Conservation (phyloP, 352 stramenopile genomes). For the Phytophthora sojae region DNA sequence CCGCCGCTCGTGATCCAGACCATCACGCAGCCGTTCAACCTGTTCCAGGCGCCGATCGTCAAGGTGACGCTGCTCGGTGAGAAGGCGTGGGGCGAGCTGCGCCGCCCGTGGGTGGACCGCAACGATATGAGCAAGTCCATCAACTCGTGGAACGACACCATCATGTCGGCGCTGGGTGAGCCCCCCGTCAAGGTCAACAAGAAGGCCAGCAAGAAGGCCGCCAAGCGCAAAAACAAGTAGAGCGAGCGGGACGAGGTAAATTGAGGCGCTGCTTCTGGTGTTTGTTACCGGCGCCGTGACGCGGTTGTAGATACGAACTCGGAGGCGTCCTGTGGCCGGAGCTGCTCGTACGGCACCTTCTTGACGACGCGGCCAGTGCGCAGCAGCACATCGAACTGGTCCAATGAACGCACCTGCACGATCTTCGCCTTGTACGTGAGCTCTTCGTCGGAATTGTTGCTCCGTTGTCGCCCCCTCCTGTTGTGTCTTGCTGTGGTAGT, state of each 20-base stretch:
- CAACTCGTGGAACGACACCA: constrained; percentile 83
- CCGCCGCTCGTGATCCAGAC: constrained; percentile 83
- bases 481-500: neutral
- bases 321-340: constrained; percentile 38
- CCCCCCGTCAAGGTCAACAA: constrained; percentile 57
- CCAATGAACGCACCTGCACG: constrained; percentile 44
- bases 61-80: constrained; percentile 71
- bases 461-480: constrained; percentile 1
- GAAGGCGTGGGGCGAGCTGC: constrained; percentile 78
- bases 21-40: constrained; percentile 81
- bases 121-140: constrained; percentile 73
- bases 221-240: constrained; percentile 80
- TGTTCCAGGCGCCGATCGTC: constrained; percentile 71
- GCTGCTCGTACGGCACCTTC: constrained; percentile 52
- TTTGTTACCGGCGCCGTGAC: constrained; percentile 12
- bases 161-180: constrained; percentile 76
- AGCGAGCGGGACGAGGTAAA: constrained; percentile 13
- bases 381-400: constrained; percentile 57
- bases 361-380: constrained; percentile 52
- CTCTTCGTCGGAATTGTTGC: constrained; percentile 22
- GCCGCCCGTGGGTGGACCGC: constrained; percentile 75
- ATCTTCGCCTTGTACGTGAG: constrained; percentile 62
- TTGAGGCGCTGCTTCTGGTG: neutral
- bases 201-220: constrained; percentile 75
- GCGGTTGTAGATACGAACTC: constrained; percentile 29